Evolutionary conservation across 805 yeast species (phyloP).

Genomic region (Wickerhamiella sorbophila): DNA sequence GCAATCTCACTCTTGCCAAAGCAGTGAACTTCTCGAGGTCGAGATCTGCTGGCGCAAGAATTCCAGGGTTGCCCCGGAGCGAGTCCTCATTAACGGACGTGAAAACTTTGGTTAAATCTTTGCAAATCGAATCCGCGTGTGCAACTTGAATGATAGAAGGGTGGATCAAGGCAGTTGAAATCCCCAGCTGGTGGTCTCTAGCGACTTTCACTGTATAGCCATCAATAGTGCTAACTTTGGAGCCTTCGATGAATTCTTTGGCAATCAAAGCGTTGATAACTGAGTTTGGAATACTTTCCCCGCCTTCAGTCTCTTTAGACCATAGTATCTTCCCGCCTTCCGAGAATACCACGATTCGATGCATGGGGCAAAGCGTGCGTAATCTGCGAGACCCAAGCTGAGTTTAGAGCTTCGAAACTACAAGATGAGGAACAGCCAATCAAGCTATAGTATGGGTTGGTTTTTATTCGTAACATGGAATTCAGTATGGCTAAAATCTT

Average conservation of each 20-base stretch:
- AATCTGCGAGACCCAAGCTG: not conserved
- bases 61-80: constrained; percentile 5
- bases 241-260: constrained; percentile 32
- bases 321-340: constrained; percentile 41
- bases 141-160: constrained; percentile 25
- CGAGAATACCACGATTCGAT: constrained; percentile 29
- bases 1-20: constrained; percentile 23
- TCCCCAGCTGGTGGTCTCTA: constrained; percentile 30
- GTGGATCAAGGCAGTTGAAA: constrained; percentile 28
- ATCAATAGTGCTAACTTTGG: constrained; percentile 21
- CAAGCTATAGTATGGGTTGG: too few relatives aligned
- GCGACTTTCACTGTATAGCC: constrained; percentile 34
- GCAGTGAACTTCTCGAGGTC: constrained; percentile 19
- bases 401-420: too few relatives aligned
- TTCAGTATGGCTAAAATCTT: too few relatives aligned
- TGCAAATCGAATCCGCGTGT: constrained; percentile 23
- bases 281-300: constrained; percentile 27
- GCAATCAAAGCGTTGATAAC: constrained; percentile 36
- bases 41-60: constrained; percentile 8
- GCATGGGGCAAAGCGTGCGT: constrained; percentile 8
- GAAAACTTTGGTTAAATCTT: constrained; percentile 24
- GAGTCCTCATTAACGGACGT: constrained; percentile 16
- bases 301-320: constrained; percentile 27
- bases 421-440: too few relatives aligned
- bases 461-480: too few relatives aligned